A percentile compares a stretch with the other conserved stretches of the same genome.
Conservation (phyloP, 768 basidiomycete genomes). For the Agaricus subrufescens region DNA sequence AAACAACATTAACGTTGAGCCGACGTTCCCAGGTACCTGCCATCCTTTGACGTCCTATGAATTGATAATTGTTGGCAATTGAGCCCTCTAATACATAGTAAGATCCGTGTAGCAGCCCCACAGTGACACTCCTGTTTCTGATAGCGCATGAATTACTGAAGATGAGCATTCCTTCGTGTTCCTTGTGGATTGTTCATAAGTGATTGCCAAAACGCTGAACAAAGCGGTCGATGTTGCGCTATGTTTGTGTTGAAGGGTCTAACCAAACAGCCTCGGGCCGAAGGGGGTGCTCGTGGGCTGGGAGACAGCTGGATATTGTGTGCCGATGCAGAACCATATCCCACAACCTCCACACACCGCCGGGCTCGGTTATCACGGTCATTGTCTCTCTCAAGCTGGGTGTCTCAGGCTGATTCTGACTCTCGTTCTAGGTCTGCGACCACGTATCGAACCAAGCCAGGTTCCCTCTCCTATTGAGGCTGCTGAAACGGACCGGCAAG, state of each 20-base stretch:
- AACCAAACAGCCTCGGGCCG: slow-evolving; percentile 6
- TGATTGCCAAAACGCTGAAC: neutral
- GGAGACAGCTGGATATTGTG: neutral
- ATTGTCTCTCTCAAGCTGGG: neutral
- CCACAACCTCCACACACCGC: slow-evolving; percentile 68
- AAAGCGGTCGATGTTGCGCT: neutral
- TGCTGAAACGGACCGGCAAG: slow-evolving; percentile 72
- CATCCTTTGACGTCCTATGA: too few relatives aligned
- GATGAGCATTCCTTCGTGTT: too few relatives aligned
- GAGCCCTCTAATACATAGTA: too few relatives aligned
- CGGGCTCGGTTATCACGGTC: slow-evolving; percentile 50
- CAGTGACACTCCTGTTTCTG: too few relatives aligned
- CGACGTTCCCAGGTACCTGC: too few relatives aligned
- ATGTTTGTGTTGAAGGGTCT: neutral
- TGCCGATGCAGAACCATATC: slow-evolving; percentile 38
- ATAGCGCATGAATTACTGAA: too few relatives aligned
- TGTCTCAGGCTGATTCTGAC: neutral
- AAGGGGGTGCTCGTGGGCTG: neutral
- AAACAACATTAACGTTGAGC: too few relatives aligned
- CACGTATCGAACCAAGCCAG: slow-evolving; percentile 82
- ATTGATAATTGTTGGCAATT: too few relatives aligned
- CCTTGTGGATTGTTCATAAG: too few relatives aligned
- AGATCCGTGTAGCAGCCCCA: too few relatives aligned
- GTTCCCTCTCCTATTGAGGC: slow-evolving; percentile 88
- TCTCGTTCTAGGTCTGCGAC: slow-evolving; percentile 55